Evolutionary conservation across 768 basidiomycete genomes (phyloP), one percentile per base, ranked within the genome.

Genomic region (Kondoa malvinella): DNA sequence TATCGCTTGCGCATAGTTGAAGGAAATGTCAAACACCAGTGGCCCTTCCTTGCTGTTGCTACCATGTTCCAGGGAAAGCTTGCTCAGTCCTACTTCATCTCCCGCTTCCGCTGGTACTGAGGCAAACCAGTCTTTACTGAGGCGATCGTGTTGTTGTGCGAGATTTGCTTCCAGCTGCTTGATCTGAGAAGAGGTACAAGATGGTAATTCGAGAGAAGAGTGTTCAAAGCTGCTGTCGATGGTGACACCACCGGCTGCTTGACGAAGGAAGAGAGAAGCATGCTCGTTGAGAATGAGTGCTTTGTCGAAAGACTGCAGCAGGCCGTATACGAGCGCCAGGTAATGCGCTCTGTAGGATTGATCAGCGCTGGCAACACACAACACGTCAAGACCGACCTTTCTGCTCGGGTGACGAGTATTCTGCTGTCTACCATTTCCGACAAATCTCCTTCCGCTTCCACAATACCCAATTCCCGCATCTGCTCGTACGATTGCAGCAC

Each of bases 21-120:
- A 63, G 3, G 61, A 63, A 33, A 63, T 63, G 32, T 63, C 61
- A 34, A 63, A 63, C 16, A 63, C 61, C 30, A 31, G 27, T 17
- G 30, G 26, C 8, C 40, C 40, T 50, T 50, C 21, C 61, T 27
- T 32, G n/a, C 31, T 63, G 32, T 27, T 15, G n/a, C 8, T 27
- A 29, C 14, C n/a, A 8, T 63, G n/a, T 27, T 33, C 33, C 16
- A 63, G 61, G 3, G 61, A 63, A 8, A 63, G 61, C 12, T 8
- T 4, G 12, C 17, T 31, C 26, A 63, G 61, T 27, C 30, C 26
- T 17, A 32, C 27, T 17, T 27, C 30, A 15, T 27, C 26, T 15
- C 8, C 8, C 8, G 27, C 16, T 17, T 27, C 15, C 3, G 3
- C 16, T 29, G 61, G 61, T 3, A 3, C 8, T 8, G 61, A 17